Evolutionary conservation across 139 green algal genomes (phyloP).

Genomic region (Microglena sp.): DNA sequence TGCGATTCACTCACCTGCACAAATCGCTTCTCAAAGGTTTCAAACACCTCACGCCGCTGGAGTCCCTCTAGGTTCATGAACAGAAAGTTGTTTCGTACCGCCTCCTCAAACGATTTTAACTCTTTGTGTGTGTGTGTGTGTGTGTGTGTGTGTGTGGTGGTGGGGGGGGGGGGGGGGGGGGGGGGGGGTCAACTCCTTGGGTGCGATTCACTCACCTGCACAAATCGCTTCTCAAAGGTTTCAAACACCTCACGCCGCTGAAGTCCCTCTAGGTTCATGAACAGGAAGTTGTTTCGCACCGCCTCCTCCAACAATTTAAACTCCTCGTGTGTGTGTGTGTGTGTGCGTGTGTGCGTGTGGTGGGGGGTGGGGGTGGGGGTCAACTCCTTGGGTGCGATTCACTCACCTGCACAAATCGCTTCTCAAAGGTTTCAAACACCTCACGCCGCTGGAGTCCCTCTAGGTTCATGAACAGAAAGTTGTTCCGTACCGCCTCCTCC

Average conservation of each 20-base stretch:
- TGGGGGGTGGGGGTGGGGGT: neutral
- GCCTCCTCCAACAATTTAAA: constrained; percentile 19
- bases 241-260: constrained; percentile 20
- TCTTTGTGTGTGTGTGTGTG: neutral
- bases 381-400: too few species aligned
- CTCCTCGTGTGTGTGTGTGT: constrained; percentile 1
- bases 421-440: constrained; percentile 24
- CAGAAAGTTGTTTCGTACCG: constrained; percentile 43
- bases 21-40: constrained; percentile 17
- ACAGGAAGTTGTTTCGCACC: constrained; percentile 49
- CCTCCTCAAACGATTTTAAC: constrained; percentile 11
- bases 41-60: constrained; percentile 18
- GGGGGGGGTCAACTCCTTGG: neutral
- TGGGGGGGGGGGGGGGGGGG: neutral
- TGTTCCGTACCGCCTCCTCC: constrained; percentile 18
- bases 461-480: constrained; percentile 54
- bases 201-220: constrained; percentile 21
- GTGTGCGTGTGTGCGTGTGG: constrained; percentile 2
- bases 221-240: constrained; percentile 15
- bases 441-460: constrained; percentile 10
- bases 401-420: constrained; percentile 16
- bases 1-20: constrained; percentile 22
- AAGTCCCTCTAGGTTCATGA: constrained; percentile 26
- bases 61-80: constrained; percentile 33
- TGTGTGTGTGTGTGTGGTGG: neutral